phyloP scores from a whole-genome alignment of 352 stramenopile genomes.

The Phytopythium mirpurense region DNA sequence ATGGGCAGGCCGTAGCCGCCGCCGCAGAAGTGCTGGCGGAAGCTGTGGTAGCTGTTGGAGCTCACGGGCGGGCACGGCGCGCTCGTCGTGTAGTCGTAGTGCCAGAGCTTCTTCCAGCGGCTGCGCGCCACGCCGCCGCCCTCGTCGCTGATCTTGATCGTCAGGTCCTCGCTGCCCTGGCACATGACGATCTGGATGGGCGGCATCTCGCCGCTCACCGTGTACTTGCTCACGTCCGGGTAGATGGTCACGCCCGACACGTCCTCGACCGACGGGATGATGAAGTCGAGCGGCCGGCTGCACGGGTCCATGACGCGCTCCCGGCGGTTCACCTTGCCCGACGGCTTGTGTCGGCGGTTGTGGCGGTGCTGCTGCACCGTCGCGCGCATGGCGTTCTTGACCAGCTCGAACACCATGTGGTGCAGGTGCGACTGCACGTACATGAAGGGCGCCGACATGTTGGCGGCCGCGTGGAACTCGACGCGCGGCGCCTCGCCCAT shows the following conservation, averaged over 20 bases:
- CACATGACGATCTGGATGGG: conserved; percentile 98
- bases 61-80: conserved; percentile 44
- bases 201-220: conserved; percentile 54
- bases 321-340: conserved; percentile 39
- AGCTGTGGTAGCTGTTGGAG: conserved; percentile 67
- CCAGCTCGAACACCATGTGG: conserved; percentile 95
- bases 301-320: conserved; percentile 66
- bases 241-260: conserved; percentile 70
- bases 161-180: conserved; percentile 92
- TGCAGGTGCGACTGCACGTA: conserved; percentile 81
- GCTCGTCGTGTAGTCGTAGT: conserved; percentile 99
- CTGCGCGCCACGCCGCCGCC: conserved; percentile 96
- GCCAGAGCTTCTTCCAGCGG: conserved; percentile 97
- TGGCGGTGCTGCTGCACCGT: conserved; percentile 93
- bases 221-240: conserved; percentile 73
- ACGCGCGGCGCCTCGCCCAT: conserved; percentile 48
- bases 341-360: conserved; percentile 36
- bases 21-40: conserved; percentile 88
- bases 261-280: conserved; percentile 62
- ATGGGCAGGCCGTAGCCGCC: conserved; percentile 95
- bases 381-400: conserved; percentile 99
- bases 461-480: conserved; percentile 47
- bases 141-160: conserved; percentile 99
- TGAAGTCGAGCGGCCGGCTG: conserved; percentile 65
- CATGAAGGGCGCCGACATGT: conserved; percentile 57